Percentiles rank a stretch among this genome's conserved stretches.
These are phyloP conservation scores for Plantago lanceolata DNA, from an alignment of 305 asterid species.

Conservation along the genomic window DNA sequence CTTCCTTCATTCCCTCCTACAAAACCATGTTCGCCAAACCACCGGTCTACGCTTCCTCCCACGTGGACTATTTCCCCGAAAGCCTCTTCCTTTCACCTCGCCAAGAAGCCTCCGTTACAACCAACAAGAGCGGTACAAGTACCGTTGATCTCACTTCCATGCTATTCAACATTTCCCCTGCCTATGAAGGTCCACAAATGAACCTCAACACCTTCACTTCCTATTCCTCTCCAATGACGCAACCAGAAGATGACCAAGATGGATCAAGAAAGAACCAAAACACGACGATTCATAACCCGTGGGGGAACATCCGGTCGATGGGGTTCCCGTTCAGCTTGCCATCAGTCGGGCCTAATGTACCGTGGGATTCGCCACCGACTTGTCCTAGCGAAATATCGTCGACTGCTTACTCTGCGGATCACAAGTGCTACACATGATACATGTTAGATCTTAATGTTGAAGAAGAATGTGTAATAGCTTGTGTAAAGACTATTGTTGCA, in stretches of 20 bases:
- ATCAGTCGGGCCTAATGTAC: constrained; percentile 24
- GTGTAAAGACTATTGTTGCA: constrained; percentile 25
- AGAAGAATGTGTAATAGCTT: constrained; percentile 17
- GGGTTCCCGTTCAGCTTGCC: constrained; percentile 68
- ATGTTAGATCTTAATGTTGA: not conserved
- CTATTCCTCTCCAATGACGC: constrained; percentile 31
- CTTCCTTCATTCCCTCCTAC: constrained; percentile 26
- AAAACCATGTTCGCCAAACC: constrained; percentile 22
- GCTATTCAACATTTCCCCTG: constrained; percentile 36
- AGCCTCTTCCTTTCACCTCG: constrained; percentile 41
- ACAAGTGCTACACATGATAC: constrained; percentile 41
- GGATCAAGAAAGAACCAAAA: constrained; percentile 30
- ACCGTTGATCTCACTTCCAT: constrained; percentile 34
- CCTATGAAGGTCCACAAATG: constrained; percentile 35
- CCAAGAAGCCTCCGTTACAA: constrained; percentile 26
- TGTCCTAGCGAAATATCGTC: constrained; percentile 66
- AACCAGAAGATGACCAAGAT: constrained; percentile 33
- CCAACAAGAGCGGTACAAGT: constrained; percentile 21
- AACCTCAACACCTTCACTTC: constrained; percentile 33
- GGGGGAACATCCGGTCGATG: constrained; percentile 43
- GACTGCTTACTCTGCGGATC: constrained; percentile 43
- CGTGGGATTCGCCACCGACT: constrained; percentile 68
- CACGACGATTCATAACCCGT: constrained; percentile 22
- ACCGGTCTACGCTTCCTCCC: constrained; percentile 23
- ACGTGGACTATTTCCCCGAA: constrained; percentile 31